Percentiles rank a stretch among this genome's conserved stretches.
Evolutionary conservation across 1,139 yeast genomes (phyloP).

Genomic region (Pichia sp.): DNA sequence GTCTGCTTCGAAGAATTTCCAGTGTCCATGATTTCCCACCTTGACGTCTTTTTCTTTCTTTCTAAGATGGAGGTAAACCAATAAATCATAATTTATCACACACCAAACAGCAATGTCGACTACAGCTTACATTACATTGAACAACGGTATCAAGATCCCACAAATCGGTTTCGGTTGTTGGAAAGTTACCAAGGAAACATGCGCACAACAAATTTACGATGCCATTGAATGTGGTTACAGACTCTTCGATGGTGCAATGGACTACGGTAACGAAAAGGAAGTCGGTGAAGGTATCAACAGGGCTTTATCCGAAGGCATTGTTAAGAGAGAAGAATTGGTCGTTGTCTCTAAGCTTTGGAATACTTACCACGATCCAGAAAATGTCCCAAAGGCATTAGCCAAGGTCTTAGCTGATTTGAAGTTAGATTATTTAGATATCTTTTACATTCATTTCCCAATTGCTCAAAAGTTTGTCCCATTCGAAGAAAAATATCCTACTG

Average conservation of each 20-base stretch:
- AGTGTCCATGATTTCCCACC: too few species aligned
- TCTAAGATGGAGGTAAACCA: not conserved
- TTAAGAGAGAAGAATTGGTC: conserved; percentile 68
- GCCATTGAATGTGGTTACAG: conserved; percentile 55
- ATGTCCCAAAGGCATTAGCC: conserved; percentile 56
- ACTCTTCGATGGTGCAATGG: conserved; percentile 74
- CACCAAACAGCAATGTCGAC: conserved; percentile 3
- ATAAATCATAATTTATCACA: not conserved
- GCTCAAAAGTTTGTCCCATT: conserved; percentile 71
- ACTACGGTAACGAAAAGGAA: conserved; percentile 75
- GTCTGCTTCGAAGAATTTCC: too few species aligned
- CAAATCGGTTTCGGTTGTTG: conserved; percentile 35
- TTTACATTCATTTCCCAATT: conserved; percentile 80
- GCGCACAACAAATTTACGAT: conserved; percentile 34
- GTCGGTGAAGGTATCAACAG: conserved; percentile 66
- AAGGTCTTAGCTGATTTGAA: conserved; percentile 63
- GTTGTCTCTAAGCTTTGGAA: conserved; percentile 85
- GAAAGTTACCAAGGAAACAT: conserved; percentile 56
- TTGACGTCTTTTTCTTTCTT: not conserved
- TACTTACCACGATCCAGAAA: conserved; percentile 65
- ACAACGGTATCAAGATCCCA: conserved; percentile 33
- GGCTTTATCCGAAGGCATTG: conserved; percentile 67
- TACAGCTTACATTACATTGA: conserved; percentile 14
- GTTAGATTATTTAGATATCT: conserved; percentile 69
- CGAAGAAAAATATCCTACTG: conserved; percentile 75